A percentile compares a stretch with the other conserved stretches of the same genome.
Conservation (phyloP, 2,329 filamentous ascomycete genomes). For the Trichoderma breve region DNA sequence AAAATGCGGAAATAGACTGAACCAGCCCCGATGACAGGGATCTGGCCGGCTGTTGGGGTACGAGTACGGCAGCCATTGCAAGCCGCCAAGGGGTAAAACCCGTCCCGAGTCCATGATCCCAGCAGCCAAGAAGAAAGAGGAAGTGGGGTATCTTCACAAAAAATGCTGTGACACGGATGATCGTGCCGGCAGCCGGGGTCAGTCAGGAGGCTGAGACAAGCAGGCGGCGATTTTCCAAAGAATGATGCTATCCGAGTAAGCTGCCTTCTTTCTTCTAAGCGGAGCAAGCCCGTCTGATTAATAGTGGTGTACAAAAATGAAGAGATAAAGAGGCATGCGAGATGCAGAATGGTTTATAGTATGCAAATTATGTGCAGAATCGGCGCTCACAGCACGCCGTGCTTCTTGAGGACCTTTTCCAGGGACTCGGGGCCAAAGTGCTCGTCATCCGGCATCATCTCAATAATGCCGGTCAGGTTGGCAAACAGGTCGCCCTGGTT, state of each 20-base stretch:
- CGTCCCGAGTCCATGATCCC: conserved; percentile 5
- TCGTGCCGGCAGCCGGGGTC: not conserved
- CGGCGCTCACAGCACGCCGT: conserved; percentile 49
- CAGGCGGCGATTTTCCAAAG: not conserved
- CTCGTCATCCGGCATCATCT: conserved; percentile 75
- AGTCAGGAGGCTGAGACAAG: conserved; percentile 3
- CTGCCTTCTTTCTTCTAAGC: not conserved
- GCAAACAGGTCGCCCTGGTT: conserved; percentile 86
- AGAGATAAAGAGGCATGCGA: not conserved
- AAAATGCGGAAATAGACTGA: not conserved
- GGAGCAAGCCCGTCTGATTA: conserved; percentile 7
- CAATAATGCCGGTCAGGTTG: conserved; percentile 81
- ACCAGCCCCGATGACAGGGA: not conserved
- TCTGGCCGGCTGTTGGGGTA: not conserved
- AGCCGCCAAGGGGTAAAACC: not conserved
- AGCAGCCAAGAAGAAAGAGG: conserved; percentile 1
- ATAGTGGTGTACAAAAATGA: not conserved
- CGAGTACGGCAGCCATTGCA: not conserved
- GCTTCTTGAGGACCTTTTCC: conserved; percentile 50
- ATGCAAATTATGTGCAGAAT: not conserved
- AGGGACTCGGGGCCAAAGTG: conserved; percentile 55
- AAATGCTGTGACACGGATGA: not conserved
- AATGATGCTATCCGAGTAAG: not conserved
- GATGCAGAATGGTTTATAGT: not conserved
- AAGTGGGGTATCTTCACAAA: conserved; percentile 16